Conservation (phyloP, 805 yeast species). For the Lachancea meyersii region DNA sequence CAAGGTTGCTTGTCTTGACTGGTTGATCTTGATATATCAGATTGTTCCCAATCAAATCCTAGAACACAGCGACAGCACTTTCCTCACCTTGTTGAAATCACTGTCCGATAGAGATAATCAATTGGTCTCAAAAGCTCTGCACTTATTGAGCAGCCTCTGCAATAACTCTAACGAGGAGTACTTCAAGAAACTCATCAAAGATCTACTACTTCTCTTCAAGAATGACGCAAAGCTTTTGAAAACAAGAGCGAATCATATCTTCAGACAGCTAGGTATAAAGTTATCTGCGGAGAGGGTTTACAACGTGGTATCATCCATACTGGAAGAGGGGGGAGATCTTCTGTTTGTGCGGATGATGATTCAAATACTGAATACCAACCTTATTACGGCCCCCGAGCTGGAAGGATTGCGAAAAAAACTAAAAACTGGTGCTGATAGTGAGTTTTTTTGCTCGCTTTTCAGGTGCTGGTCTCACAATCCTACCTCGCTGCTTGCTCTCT, state of each 20-base stretch:
- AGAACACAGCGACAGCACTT: conserved; percentile 54
- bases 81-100: conserved; percentile 72
- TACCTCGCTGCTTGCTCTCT: conserved; percentile 78
- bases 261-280: conserved; percentile 75
- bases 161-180: conserved; percentile 54
- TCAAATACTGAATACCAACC: conserved; percentile 78
- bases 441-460: conserved; percentile 68
- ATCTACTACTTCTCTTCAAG: conserved; percentile 62
- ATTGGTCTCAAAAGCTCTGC: conserved; percentile 28
- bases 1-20: conserved; percentile 76
- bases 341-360: conserved; percentile 75
- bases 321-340: conserved; percentile 52
- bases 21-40: conserved; percentile 78
- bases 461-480: conserved; percentile 90
- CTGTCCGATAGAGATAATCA: conserved; percentile 45
- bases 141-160: conserved; percentile 27
- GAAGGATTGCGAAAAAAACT: conserved; percentile 61
- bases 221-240: conserved; percentile 62
- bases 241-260: conserved; percentile 71
- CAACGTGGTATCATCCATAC: conserved; percentile 68
- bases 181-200: conserved; percentile 67
- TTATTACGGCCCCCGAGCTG: conserved; percentile 81
- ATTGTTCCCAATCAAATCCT: conserved; percentile 56
- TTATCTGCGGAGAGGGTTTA: conserved; percentile 79
- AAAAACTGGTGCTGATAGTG: conserved; percentile 61